Percentiles rank a stretch among this genome's conserved stretches.
phyloP scores from a whole-genome alignment of 2,329 filamentous ascomycete species.

The Phyllosticta paracitricarpa region DNA sequence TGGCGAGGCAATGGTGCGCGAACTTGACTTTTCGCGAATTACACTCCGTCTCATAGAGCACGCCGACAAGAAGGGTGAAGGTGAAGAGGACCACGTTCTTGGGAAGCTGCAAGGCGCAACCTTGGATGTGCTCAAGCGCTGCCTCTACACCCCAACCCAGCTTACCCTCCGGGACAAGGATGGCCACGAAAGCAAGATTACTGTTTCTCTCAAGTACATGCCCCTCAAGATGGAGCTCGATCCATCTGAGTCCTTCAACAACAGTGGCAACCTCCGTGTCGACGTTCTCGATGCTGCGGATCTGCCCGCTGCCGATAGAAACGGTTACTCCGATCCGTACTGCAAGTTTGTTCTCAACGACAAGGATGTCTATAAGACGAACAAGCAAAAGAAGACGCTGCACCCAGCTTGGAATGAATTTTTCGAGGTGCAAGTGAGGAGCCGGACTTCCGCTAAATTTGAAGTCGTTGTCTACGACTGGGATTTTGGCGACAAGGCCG shows the following conservation, averaged over 20 bases:
- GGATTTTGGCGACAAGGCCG: constrained; percentile 92
- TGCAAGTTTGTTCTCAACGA: constrained; percentile 89
- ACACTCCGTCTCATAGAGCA: constrained; percentile 81
- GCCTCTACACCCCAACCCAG: constrained; percentile 80
- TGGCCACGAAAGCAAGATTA: constrained; percentile 68
- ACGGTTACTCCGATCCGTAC: constrained; percentile 95
- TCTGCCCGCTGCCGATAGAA: constrained; percentile 87
- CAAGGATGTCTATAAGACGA: constrained; percentile 87
- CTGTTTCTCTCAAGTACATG: constrained; percentile 87
- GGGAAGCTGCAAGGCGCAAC: constrained; percentile 80
- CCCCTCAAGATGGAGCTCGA: constrained; percentile 91
- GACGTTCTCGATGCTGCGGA: constrained; percentile 79
- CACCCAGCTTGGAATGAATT: constrained; percentile 93
- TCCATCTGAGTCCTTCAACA: constrained; percentile 95
- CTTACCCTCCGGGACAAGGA: constrained; percentile 71
- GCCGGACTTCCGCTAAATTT: constrained; percentile 77
- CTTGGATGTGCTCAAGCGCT: constrained; percentile 76
- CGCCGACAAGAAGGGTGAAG: constrained; percentile 60
- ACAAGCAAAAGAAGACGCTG: constrained; percentile 92
- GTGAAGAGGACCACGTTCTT: constrained; percentile 61
- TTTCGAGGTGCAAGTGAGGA: constrained; percentile 76
- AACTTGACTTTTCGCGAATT: constrained; percentile 91
- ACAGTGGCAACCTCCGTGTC: constrained; percentile 92
- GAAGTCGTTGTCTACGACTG: constrained; percentile 81
- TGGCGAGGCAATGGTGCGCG: constrained; percentile 89